These are phyloP conservation scores for Aspergillus awamori DNA, from an alignment of 2,329 filamentous ascomycete genomes.

Conservation along the genomic window DNA sequence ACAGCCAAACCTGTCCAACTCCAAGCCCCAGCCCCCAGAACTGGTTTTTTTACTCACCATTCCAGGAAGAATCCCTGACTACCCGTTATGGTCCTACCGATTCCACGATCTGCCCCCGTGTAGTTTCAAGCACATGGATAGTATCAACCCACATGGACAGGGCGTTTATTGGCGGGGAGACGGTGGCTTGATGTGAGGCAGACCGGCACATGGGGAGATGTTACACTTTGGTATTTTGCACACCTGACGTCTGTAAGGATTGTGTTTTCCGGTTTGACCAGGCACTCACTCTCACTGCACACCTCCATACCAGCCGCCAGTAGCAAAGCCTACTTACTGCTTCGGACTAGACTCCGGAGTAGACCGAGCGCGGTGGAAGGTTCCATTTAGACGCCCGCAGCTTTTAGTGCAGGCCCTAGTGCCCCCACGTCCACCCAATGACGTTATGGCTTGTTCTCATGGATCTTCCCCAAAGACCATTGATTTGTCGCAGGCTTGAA, in stretches of 20 bases:
- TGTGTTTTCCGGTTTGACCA: background rate
- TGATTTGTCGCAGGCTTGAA: background rate
- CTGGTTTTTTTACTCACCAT: background rate
- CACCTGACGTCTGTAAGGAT: background rate
- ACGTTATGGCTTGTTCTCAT: background rate
- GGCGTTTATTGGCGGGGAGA: background rate
- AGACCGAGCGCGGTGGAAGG: background rate
- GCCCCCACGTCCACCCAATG: background rate
- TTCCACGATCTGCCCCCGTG: constrained; percentile 2
- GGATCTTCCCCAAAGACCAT: background rate
- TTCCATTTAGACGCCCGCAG: constrained; percentile 4
- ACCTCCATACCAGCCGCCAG: background rate
- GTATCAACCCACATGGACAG: constrained; percentile 1
- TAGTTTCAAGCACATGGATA: constrained; percentile 1
- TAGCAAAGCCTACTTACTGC: background rate
- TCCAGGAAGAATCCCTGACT: background rate
- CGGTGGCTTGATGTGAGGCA: constrained; percentile 5
- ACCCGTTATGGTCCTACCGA: background rate
- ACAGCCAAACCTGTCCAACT: background rate
- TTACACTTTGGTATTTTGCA: background rate
- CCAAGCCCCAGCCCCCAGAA: background rate
- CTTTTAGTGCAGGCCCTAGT: background rate
- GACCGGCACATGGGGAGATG: constrained; percentile 7
- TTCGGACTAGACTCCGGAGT: background rate
- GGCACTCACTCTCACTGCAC: background rate